Conservation (phyloP, 2,329 filamentous ascomycete species). For the Cladophialophora psammophila region DNA sequence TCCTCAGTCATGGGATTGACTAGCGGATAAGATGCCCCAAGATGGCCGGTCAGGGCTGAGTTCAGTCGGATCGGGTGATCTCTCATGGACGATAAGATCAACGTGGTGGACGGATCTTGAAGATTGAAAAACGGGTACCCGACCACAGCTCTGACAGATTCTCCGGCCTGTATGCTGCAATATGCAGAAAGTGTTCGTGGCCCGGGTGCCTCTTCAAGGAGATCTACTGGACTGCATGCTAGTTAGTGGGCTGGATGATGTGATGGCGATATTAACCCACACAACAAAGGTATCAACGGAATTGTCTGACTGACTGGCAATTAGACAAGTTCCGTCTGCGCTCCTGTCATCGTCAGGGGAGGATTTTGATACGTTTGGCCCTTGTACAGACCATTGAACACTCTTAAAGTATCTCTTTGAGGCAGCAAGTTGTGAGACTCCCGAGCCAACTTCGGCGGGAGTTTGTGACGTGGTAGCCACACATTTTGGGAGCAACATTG, state of each 20-base stretch:
- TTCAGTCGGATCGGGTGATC: slow-evolving; percentile 65
- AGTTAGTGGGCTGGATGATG: background rate
- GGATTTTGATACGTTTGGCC: background rate
- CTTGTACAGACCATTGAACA: slow-evolving; percentile 52
- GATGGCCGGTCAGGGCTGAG: slow-evolving; percentile 60
- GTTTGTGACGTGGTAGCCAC: slow-evolving; percentile 18
- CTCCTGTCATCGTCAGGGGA: slow-evolving; percentile 45
- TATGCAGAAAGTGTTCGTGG: slow-evolving; percentile 55
- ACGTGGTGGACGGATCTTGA: slow-evolving; percentile 56
- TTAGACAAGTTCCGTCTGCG: slow-evolving; percentile 64
- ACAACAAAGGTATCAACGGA: slow-evolving; percentile 62
- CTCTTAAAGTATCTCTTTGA: slow-evolving; percentile 48
- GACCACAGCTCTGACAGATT: slow-evolving; percentile 62
- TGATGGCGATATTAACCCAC: slow-evolving; percentile 44
- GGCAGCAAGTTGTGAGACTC: slow-evolving; percentile 35
- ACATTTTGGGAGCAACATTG: slow-evolving; percentile 29
- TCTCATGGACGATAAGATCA: slow-evolving; percentile 60
- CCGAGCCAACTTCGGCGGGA: background rate
- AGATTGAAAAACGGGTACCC: slow-evolving; percentile 64
- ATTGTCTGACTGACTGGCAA: slow-evolving; percentile 62
- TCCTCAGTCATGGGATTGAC: slow-evolving; percentile 64
- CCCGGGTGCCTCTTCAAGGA: slow-evolving; percentile 51
- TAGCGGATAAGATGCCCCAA: slow-evolving; percentile 62
- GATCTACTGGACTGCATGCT: slow-evolving; percentile 53
- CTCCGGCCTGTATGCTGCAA: slow-evolving; percentile 53